A percentile compares a stretch with the other conserved stretches of the same genome.
Evolutionary conservation across 2,329 filamentous ascomycete species (phyloP).

Genomic region (Elsinoe arachidis): DNA sequence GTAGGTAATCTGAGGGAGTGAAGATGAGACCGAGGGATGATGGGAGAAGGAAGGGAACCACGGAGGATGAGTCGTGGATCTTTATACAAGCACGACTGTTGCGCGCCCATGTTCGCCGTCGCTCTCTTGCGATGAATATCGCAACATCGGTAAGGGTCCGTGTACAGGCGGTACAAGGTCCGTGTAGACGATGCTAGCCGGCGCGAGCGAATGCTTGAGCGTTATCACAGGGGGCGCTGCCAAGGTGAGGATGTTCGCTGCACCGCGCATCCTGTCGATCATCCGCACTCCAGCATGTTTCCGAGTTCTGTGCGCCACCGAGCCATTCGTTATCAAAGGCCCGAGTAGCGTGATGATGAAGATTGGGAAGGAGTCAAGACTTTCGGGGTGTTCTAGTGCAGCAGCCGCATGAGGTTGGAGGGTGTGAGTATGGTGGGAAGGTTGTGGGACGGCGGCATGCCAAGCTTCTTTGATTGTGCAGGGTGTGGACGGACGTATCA

Average conservation of each 20-base stretch:
- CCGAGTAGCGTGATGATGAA: slow-evolving; percentile 4
- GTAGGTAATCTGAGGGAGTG: neutral
- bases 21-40: neutral
- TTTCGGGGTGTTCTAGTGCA: neutral
- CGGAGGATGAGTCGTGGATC: neutral
- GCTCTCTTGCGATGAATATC: neutral
- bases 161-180: neutral
- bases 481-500: neutral
- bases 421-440: neutral
- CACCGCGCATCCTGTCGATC: slow-evolving; percentile 5
- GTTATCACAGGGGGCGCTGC: neutral
- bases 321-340: neutral
- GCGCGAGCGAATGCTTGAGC: slow-evolving; percentile 7
- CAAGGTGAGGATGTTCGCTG: neutral
- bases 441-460: neutral
- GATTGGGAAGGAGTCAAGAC: slow-evolving; percentile 12
- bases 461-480: slow-evolving; percentile 11
- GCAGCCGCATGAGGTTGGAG: neutral
- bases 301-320: neutral
- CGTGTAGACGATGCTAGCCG: slow-evolving; percentile 1
- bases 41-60: neutral
- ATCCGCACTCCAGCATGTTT: slow-evolving; percentile 4
- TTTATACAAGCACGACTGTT: neutral
- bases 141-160: neutral
- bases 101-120: neutral